These are phyloP conservation scores for Clavulina sp. DNA, from an alignment of 768 basidiomycete genomes.

Conservation along the genomic window DNA sequence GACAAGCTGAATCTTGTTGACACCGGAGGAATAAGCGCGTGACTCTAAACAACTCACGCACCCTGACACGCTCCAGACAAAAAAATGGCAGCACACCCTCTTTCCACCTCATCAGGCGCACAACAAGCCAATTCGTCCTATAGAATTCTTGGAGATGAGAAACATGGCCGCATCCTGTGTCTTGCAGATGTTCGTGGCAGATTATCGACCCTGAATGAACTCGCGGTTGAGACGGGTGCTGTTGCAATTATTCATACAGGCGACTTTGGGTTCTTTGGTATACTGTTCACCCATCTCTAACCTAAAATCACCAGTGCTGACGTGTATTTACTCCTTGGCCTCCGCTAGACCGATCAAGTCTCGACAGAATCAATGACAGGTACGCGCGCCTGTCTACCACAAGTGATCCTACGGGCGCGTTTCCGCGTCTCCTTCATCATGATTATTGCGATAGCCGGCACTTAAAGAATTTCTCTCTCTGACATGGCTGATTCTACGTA, in stretches of 20 bases:
- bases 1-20: too few species aligned
- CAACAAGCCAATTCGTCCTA: background rate
- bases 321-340: slow-evolving; percentile 6
- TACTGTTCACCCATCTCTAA: slow-evolving; percentile 13
- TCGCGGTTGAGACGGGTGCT: slow-evolving; percentile 76
- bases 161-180: slow-evolving; percentile 79
- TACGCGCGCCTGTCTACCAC: slow-evolving; percentile 16
- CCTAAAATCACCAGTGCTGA: background rate
- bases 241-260: slow-evolving; percentile 93
- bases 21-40: background rate
- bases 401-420: background rate
- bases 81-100: background rate
- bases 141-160: slow-evolving; percentile 42
- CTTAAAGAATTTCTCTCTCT: background rate
- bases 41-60: background rate
- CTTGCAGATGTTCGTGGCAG: slow-evolving; percentile 87
- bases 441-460: background rate
- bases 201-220: slow-evolving; percentile 73
- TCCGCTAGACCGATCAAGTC: slow-evolving; percentile 52
- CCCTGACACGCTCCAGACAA: background rate
- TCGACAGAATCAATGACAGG: slow-evolving; percentile 85
- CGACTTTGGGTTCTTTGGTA: slow-evolving; percentile 97
- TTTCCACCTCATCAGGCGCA: background rate
- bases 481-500: slow-evolving; percentile 9
- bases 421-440: slow-evolving; percentile 1